Conservation (phyloP, 805 yeast genomes). For the Zygotorulaspora chibaensis region DNA sequence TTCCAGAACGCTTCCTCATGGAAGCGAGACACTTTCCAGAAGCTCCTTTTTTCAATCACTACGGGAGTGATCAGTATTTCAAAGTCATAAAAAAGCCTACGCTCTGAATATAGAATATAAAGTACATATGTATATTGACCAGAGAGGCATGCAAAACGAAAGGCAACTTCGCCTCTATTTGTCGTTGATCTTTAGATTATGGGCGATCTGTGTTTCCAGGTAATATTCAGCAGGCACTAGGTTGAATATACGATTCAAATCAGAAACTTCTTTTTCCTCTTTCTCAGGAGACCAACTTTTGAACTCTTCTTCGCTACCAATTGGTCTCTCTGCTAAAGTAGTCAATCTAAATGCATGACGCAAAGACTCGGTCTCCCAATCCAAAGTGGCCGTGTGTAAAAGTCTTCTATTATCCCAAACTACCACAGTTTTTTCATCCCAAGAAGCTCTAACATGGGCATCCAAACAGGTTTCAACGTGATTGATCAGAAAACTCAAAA, state of each 20-base stretch:
- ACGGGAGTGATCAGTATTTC: too few relatives aligned
- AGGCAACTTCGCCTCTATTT: neutral
- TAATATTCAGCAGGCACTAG: neutral
- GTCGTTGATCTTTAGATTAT: neutral
- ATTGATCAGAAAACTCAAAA: constrained; percentile 51
- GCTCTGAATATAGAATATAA: too few relatives aligned
- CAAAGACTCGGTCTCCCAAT: constrained; percentile 60
- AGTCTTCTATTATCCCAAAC: constrained; percentile 75
- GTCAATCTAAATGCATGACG: constrained; percentile 73
- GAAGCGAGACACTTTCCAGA: too few relatives aligned
- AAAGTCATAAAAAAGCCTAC: too few relatives aligned
- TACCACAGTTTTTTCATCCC: constrained; percentile 66
- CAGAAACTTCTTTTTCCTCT: neutral
- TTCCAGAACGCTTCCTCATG: too few relatives aligned
- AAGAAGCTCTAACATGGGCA: constrained; percentile 61
- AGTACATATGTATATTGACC: too few relatives aligned
- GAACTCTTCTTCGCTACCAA: neutral
- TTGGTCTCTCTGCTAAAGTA: constrained; percentile 68
- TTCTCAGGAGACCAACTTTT: neutral
- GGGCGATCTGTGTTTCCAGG: neutral
- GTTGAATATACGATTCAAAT: neutral
- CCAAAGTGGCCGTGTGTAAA: constrained; percentile 61
- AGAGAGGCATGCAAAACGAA: too few relatives aligned
- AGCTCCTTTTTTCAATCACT: too few relatives aligned
- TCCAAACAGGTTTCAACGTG: constrained; percentile 51